Evolutionary conservation across 345 rosid species (phyloP).

Genomic region (Lumnitzera racemosa): DNA sequence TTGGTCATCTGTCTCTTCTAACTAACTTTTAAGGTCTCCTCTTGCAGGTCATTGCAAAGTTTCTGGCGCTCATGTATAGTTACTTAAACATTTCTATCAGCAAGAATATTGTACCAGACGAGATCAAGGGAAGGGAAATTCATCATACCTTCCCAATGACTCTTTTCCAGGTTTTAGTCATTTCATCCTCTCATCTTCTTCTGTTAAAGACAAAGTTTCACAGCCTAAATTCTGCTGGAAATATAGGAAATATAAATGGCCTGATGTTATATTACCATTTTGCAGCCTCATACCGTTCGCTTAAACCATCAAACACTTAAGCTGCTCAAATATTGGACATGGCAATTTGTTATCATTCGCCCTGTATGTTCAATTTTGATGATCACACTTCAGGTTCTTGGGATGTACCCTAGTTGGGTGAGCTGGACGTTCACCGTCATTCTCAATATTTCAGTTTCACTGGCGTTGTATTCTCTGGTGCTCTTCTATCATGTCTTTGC

Average conservation of each 20-base stretch:
- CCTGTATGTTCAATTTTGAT: conserved; percentile 81
- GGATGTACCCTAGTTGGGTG: conserved; percentile 79
- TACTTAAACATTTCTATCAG: conserved; percentile 81
- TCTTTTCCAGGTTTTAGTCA: conserved; percentile 56
- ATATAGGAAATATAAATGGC: neutral
- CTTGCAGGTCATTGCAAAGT: conserved; percentile 85
- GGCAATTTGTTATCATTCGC: conserved; percentile 87
- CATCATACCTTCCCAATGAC: conserved; percentile 94
- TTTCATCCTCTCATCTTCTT: neutral
- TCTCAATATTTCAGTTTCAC: conserved; percentile 78
- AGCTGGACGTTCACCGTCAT: conserved; percentile 92
- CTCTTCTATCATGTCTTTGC: conserved; percentile 89
- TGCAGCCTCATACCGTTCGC: conserved; percentile 72
- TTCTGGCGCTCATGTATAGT: conserved; percentile 83
- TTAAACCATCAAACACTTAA: conserved; percentile 60
- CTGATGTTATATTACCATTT: conserved; percentile 5
- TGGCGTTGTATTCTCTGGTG: conserved; percentile 85
- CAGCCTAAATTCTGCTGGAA: neutral
- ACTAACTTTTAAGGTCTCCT: conserved; percentile 4
- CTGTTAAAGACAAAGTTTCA: neutral
- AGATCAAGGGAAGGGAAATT: conserved; percentile 80
- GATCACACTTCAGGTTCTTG: conserved; percentile 60
- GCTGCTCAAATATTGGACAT: conserved; percentile 89
- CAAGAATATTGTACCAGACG: conserved; percentile 64
- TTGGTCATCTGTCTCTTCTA: conserved; percentile 6